Evolutionary conservation across 768 basidiomycete species (phyloP).

Genomic region (Russula virescens): DNA sequence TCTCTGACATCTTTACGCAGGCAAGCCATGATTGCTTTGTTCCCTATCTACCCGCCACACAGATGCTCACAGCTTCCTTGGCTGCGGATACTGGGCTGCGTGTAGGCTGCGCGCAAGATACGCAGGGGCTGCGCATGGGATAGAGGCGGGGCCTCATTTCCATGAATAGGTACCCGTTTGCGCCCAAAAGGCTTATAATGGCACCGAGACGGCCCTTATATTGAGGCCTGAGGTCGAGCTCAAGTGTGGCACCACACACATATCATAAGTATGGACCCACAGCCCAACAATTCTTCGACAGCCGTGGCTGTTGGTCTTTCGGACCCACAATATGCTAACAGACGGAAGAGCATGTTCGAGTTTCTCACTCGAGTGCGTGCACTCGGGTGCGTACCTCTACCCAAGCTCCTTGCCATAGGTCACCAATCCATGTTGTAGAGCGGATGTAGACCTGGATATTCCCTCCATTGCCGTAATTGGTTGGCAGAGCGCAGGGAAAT

Average conservation of each 20-base stretch:
- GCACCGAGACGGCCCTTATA: too few relatives aligned
- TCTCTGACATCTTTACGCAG: too few relatives aligned
- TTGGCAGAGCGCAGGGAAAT: constrained; percentile 69
- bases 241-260: too few relatives aligned
- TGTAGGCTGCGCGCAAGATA: too few relatives aligned
- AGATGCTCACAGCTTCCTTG: too few relatives aligned
- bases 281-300: not conserved
- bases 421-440: constrained; percentile 35
- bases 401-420: constrained; percentile 11
- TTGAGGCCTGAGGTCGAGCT: too few relatives aligned
- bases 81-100: too few relatives aligned
- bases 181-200: not conserved
- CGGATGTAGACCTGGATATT: constrained; percentile 62
- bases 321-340: constrained; percentile 36
- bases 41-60: too few relatives aligned
- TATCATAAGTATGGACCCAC: not conserved
- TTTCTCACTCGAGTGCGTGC: constrained; percentile 34
- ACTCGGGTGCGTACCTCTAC: constrained; percentile 31
- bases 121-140: too few relatives aligned
- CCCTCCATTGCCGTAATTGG: constrained; percentile 72
- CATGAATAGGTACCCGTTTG: not conserved
- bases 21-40: too few relatives aligned
- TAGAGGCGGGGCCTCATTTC: not conserved
- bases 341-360: constrained; percentile 45
- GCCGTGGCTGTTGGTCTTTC: constrained; percentile 44